phyloP scores from a whole-genome alignment of 2,329 filamentous ascomycete species.

The Botrytis hyacinthi region DNA sequence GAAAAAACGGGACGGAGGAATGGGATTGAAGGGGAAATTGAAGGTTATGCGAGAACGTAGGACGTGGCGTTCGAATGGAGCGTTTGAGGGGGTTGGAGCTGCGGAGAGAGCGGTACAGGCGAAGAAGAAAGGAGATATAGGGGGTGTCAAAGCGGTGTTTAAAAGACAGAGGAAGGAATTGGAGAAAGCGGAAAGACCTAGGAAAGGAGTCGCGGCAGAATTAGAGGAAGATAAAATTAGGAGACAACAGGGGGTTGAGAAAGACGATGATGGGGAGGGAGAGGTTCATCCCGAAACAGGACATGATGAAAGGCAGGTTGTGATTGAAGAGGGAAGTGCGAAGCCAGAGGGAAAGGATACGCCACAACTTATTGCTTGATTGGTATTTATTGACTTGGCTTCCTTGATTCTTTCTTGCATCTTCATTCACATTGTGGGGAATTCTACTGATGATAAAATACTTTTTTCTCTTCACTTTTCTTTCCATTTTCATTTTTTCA shows the following conservation, averaged over 20 bases:
- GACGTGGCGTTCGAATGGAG: constrained; percentile 41
- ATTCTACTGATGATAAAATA: neutral
- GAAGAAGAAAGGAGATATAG: constrained; percentile 43
- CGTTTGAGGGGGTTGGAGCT: constrained; percentile 49
- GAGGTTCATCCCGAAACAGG: neutral
- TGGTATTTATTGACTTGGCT: neutral
- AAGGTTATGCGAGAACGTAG: constrained; percentile 42
- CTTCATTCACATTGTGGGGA: neutral
- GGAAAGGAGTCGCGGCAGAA: neutral
- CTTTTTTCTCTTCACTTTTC: neutral
- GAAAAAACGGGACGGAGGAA: constrained; percentile 21
- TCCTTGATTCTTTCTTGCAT: neutral
- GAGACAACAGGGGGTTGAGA: neutral
- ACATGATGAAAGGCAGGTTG: neutral
- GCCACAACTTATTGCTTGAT: neutral
- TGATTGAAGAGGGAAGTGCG: neutral
- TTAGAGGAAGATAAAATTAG: constrained; percentile 7
- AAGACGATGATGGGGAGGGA: neutral
- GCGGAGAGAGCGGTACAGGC: constrained; percentile 48
- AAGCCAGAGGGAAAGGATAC: neutral
- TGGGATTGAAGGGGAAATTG: constrained; percentile 35
- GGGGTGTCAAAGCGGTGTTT: constrained; percentile 48
- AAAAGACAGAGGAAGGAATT: constrained; percentile 47
- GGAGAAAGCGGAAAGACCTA: constrained; percentile 44
- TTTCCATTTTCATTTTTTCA: neutral